Evolutionary conservation across 1,284 basidiomycete genomes (phyloP), one percentile per base, ranked within the genome.

Genomic region (Vanrija humicola): DNA sequence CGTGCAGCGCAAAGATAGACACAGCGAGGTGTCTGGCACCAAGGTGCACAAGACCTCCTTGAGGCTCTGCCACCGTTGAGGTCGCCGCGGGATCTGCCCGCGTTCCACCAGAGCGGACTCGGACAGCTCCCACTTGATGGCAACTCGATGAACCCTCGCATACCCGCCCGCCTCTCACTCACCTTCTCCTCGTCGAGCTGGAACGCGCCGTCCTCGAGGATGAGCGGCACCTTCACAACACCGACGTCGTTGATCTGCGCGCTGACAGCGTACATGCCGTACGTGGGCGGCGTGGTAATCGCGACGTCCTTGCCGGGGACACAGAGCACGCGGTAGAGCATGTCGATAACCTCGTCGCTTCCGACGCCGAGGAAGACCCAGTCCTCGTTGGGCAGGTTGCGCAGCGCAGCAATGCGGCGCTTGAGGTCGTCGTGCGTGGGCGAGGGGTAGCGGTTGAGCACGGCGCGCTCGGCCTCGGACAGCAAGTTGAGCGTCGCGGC

Each of bases 181-280:
- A 93, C 90, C 71, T 85, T 81, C 26, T 86, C 83, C n/a, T 94
- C 81, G 44, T 83, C 80, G 9, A 93, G 69, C 59, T 87, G 86
- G 68, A 98, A 98, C 46, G 85, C 75, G 1, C 90, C 92, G 1
- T 76, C 78, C 57, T 86, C 84, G 16, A 90, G 80, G 54, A 88
- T 82, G 6, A 98, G 77, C 3, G 87, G 86, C 3, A 91, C 86
- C 69, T 88, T 86, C 49, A 94, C 84, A 4, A 96, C 79, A 0
- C 83, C 87, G 4, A 97, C 81, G 70, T 98, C 96, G 71, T 98
- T 99, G 51, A 98, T 87, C 65, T 94, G 88, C 7, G 95, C 96
- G 59, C 89, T 92, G 2, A 98, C 95, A 18, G 82, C 77, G 78
- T 98, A 98, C 95, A 98, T 98, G 21, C 95, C 95, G 71, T 98